phyloP scores from a whole-genome alignment of 106 monocot species.

The Dioscorea alata region DNA sequence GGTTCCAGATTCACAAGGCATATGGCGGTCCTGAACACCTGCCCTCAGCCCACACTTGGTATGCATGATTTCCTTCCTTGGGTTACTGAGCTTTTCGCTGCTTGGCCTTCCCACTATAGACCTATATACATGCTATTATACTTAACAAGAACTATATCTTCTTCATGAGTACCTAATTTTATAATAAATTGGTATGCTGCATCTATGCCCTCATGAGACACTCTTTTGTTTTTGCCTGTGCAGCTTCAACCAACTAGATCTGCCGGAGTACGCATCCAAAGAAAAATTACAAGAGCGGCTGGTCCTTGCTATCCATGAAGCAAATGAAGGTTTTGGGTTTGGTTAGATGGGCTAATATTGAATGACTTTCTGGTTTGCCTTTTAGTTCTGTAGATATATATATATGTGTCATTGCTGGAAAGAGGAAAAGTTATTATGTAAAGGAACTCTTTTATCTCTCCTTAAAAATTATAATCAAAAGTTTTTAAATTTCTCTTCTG shows the following conservation, averaged over 20 bases:
- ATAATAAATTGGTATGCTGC: no score
- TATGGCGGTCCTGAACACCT: constrained; percentile 82
- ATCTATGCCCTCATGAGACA: no score
- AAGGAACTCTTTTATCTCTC: background rate
- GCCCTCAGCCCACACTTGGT: constrained; percentile 99
- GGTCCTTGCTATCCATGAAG: constrained; percentile 92
- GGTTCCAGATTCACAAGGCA: constrained; percentile 98
- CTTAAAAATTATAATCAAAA: background rate
- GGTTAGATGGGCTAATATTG: constrained; percentile 28
- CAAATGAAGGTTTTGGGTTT: constrained; percentile 90
- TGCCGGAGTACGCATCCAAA: constrained; percentile 92
- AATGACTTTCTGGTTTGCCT: background rate
- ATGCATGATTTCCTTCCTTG: constrained; percentile 2
- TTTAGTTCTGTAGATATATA: background rate
- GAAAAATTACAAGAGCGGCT: constrained; percentile 82
- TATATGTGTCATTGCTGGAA: background rate
- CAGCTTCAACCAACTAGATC: constrained; percentile 93
- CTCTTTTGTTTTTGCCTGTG: constrained; percentile 6
- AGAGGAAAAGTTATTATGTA: background rate
- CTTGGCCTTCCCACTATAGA: no score
- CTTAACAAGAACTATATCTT: no score
- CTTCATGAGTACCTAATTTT: no score
- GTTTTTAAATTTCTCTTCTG: background rate
- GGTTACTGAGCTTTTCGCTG: no score
- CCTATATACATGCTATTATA: no score